phyloP scores from a whole-genome alignment of 2,329 filamentous ascomycete species.

The Teratosphaeria zuluensis region DNA sequence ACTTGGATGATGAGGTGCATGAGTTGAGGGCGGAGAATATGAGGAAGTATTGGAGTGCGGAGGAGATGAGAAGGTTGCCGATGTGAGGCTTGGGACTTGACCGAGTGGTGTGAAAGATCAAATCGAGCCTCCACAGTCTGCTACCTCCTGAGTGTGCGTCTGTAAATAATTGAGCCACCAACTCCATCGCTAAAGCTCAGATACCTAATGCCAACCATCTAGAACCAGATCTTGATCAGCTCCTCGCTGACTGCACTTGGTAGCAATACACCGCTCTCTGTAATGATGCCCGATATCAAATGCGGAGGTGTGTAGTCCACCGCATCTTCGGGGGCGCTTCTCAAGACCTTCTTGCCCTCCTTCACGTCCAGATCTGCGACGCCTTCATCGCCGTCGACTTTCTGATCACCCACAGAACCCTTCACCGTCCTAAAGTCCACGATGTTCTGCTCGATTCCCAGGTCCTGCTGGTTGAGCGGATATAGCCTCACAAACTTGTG shows the following conservation, averaged over 20 bases:
- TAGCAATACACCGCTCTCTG: conserved; percentile 62
- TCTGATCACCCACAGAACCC: conserved; percentile 7
- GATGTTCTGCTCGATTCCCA: conserved; percentile 70
- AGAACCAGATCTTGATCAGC: conserved; percentile 54
- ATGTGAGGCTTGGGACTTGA: conserved; percentile 40
- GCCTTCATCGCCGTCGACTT: conserved; percentile 16
- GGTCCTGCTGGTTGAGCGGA: conserved; percentile 69
- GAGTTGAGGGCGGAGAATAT: conserved; percentile 77
- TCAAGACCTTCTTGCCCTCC: not conserved
- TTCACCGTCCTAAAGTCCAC: conserved; percentile 58
- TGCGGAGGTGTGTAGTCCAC: conserved; percentile 60
- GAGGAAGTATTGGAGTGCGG: conserved; percentile 67
- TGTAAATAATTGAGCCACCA: not conserved
- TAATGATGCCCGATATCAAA: conserved; percentile 63
- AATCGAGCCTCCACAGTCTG: too few species aligned
- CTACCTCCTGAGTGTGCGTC: too few species aligned
- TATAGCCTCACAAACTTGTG: conserved; percentile 93
- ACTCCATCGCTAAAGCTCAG: not conserved
- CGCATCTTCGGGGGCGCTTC: conserved; percentile 31
- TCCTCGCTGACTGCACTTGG: conserved; percentile 62
- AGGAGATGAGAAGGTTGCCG: conserved; percentile 62
- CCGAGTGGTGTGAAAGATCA: too few species aligned
- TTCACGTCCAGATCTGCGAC: conserved; percentile 21
- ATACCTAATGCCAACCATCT: not conserved
- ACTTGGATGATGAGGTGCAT: conserved; percentile 76